A percentile compares a stretch with the other conserved stretches of the same genome.
phyloP scores from a whole-genome alignment of 2,329 filamentous ascomycete genomes.

The Bipolaris bicolor region DNA sequence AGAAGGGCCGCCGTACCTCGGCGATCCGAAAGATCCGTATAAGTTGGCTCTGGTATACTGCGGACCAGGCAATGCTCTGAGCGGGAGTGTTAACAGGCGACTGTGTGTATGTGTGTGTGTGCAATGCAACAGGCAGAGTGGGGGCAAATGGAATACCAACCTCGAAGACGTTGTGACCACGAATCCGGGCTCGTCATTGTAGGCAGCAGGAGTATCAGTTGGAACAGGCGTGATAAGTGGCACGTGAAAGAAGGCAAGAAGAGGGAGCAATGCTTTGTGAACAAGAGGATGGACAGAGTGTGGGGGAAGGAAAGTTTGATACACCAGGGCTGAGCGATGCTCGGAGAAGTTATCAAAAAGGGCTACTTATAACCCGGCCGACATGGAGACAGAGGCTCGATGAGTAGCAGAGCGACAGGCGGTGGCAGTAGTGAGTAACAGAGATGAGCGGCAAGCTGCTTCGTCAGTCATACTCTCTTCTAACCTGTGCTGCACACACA shows the following conservation, averaged over 20 bases:
- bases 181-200: constrained; percentile 29
- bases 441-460: constrained; percentile 26
- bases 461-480: constrained; percentile 28
- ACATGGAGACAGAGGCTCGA: constrained; percentile 9
- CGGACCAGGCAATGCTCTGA: constrained; percentile 43
- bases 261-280: background rate
- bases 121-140: too few relatives aligned
- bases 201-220: background rate
- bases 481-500: constrained; percentile 13
- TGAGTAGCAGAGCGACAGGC: constrained; percentile 1
- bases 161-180: constrained; percentile 40
- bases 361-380: constrained; percentile 17
- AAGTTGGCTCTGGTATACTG: constrained; percentile 36
- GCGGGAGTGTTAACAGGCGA: background rate
- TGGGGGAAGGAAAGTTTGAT: constrained; percentile 3
- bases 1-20: constrained; percentile 33
- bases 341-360: background rate
- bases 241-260: background rate
- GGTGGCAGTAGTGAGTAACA: constrained; percentile 15
- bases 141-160: constrained; percentile 19
- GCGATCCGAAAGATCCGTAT: constrained; percentile 48
- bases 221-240: background rate
- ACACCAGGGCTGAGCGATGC: background rate
- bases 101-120: background rate
- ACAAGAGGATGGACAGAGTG: background rate